Conservation (phyloP, 2,329 filamentous ascomycete species). For the Emmonsiellopsis sp. region DNA sequence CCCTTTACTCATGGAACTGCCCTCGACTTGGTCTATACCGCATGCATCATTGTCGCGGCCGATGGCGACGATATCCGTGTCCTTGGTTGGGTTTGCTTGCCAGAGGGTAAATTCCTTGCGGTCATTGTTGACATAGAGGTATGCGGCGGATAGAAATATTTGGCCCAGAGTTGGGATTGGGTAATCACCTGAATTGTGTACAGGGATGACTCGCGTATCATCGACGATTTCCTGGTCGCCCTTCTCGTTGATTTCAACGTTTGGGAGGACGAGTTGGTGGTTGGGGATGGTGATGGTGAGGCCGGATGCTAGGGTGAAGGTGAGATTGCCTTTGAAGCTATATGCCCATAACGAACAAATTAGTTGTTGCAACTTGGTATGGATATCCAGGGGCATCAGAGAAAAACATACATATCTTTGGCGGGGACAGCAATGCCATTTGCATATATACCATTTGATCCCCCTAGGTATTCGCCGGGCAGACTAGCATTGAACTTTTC, state of each 20-base stretch:
- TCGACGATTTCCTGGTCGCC: constrained; percentile 5
- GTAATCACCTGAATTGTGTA: constrained; percentile 6
- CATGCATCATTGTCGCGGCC: not conserved
- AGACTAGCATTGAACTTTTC: constrained; percentile 2
- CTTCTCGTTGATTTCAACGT: constrained; percentile 14
- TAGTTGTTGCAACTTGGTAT: not conserved
- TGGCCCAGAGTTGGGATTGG: constrained; percentile 19
- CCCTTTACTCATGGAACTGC: not conserved
- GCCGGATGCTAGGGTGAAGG: constrained; percentile 10
- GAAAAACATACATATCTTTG: not conserved
- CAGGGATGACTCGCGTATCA: not conserved
- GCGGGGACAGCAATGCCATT: not conserved
- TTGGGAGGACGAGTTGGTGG: constrained; percentile 22
- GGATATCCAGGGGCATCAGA: not conserved
- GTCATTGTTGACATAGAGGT: constrained; percentile 24
- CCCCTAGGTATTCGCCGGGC: not conserved
- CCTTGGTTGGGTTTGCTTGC: constrained; percentile 10
- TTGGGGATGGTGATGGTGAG: constrained; percentile 20
- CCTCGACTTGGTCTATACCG: not conserved
- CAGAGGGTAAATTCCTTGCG: constrained; percentile 14
- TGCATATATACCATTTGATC: not conserved
- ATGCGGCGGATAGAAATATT: constrained; percentile 23
- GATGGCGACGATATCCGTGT: constrained; percentile 14
- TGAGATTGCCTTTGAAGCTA: constrained; percentile 9
- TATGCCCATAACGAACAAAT: not conserved